phyloP scores from a whole-genome alignment of 176 grass and related monocot species.

The Bothriochloa decipiens region DNA sequence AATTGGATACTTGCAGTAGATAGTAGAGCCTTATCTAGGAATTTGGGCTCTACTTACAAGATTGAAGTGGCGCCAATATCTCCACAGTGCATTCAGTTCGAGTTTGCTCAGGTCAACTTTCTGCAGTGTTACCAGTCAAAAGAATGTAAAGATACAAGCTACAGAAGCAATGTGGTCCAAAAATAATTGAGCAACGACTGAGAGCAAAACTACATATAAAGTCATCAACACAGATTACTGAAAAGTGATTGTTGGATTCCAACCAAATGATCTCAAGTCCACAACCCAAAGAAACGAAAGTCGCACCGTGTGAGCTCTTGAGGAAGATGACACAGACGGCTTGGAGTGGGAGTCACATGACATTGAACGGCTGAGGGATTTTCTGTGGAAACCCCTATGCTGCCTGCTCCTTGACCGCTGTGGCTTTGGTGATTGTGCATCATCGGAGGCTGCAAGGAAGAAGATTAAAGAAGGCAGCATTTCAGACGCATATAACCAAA shows the following conservation, averaged over 20 bases:
- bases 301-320: conserved; percentile 59
- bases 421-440: conserved; percentile 64
- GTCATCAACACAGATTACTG: conserved; percentile 17
- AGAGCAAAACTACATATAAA: conserved; percentile 21
- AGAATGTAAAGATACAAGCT: conserved; percentile 8
- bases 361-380: conserved; percentile 64
- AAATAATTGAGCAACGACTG: conserved; percentile 18
- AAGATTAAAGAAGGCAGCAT: conserved; percentile 23
- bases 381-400: conserved; percentile 56
- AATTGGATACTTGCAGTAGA: background rate
- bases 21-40: conserved; percentile 15
- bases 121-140: conserved; percentile 37
- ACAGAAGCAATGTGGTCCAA: background rate
- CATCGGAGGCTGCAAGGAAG: conserved; percentile 54
- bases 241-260: conserved; percentile 5
- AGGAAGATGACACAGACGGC: conserved; percentile 59
- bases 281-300: conserved; percentile 28
- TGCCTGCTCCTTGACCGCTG: conserved; percentile 61
- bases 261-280: conserved; percentile 24
- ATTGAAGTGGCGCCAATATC: conserved; percentile 91
- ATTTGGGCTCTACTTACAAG: conserved; percentile 50
- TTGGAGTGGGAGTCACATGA: conserved; percentile 82
- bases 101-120: conserved; percentile 92
- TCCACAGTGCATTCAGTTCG: conserved; percentile 77
- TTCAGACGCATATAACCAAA: conserved; percentile 11